Evolutionary conservation across 306 rosid species (phyloP), one percentile per base, ranked within the genome.

Genomic region (Spatholobus suberectus): DNA sequence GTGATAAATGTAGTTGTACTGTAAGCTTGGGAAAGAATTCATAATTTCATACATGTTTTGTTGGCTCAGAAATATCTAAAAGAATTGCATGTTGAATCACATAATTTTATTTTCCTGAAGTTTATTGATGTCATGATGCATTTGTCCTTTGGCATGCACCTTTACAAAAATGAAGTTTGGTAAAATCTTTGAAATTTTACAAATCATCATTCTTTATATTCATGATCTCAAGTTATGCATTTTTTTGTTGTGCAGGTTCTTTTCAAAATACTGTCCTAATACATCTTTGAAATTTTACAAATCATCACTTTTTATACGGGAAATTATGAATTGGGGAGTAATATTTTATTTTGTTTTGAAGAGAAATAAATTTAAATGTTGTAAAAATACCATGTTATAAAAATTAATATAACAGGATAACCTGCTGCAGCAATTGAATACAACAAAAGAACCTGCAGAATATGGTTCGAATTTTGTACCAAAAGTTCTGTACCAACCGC

Each of bases 1-100:
- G 21, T 23, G 81, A 41, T 54, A 34, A 29, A 27, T 40, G n/a
- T n/a, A n/a, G 41, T 73, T 84, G 73, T 18, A 32, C 26, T 80
- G 15, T 63, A 10, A 59, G 46, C 37, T 54, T 40, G 40, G 63
- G 68, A 41, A 32, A 20, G 66, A 46, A 7, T 2, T 32, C 43
- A 15, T 32, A 6, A 29, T 63, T 72, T 73, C 57, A 34, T 55
- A 17, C 14, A n/a, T 10, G 79, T 67, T 61, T 65, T 52, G 6
- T 55, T 14, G 77, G 21, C 23, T 75, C 9, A 4, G 34, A 41
- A 29, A 58, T 27, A 41, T 13, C 17, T 35, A 8, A 37, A 51
- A 46, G 62, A 21, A 26, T 77, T 63, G 41, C 79, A 8, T 41
- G 43, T 40, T 18, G 32, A 29, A 62, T 62, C 24, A 23, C 69